Evolutionary conservation across 345 rosid species (phyloP).

Genomic region (Melaleuca alternifolia): DNA sequence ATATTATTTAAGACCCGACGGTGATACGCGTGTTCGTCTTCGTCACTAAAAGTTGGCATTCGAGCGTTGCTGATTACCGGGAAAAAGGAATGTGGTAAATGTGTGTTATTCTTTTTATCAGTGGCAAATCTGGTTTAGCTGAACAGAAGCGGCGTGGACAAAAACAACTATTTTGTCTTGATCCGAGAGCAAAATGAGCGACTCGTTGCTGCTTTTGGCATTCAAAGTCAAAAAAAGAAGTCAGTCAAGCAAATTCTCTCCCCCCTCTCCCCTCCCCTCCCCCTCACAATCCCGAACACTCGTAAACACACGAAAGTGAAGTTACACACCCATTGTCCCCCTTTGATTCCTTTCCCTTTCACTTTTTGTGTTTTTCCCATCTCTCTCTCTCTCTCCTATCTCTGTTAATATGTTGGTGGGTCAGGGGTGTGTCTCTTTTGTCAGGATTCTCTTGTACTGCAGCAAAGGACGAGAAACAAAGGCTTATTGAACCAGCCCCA

Average conservation of each 20-base stretch:
- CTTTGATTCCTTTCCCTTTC: conserved; percentile 28
- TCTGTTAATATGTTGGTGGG: conserved; percentile 15
- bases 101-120: neutral
- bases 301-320: conserved; percentile 83
- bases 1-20: neutral
- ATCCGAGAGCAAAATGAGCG: neutral
- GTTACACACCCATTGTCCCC: conserved; percentile 51
- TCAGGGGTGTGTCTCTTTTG: conserved; percentile 17
- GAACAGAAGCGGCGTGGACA: neutral
- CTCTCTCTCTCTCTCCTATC: neutral
- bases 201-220: conserved; percentile 5
- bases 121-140: neutral
- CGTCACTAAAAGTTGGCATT: neutral
- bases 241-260: conserved; percentile 15
- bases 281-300: conserved; percentile 31
- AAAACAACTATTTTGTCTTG: neutral
- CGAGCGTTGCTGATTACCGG: neutral
- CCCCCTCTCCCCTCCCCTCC: neutral
- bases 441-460: conserved; percentile 26
- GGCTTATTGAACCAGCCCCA: conserved; percentile 2
- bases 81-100: neutral
- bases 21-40: neutral
- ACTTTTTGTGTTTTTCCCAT: neutral
- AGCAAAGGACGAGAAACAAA: neutral
- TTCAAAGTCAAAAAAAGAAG: conserved; percentile 54